Conservation (phyloP, 2,329 filamentous ascomycete genomes). For the Bretziella fagacearum region DNA sequence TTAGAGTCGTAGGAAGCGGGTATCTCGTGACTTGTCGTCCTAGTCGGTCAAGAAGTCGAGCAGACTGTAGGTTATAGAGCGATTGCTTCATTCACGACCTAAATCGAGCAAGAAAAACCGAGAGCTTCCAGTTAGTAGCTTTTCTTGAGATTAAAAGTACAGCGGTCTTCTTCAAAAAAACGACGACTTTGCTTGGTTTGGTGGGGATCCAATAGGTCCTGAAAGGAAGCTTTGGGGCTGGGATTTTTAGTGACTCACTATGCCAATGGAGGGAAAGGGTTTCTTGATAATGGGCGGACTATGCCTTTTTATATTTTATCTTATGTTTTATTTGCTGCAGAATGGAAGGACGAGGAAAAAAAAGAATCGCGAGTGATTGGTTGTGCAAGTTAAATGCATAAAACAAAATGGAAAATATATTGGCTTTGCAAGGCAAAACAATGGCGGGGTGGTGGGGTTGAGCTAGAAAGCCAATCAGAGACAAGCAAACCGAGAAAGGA, state of each 20-base stretch:
- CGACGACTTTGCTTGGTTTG: too few species aligned
- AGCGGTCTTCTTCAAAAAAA: too few species aligned
- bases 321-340: too few species aligned
- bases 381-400: conserved; percentile 1
- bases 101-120: neutral
- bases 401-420: neutral
- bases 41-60: conserved; percentile 6
- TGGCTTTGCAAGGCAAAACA: neutral
- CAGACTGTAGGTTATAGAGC: conserved; percentile 1
- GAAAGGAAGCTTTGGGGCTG: too few species aligned
- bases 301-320: too few species aligned
- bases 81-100: conserved; percentile 8
- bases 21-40: neutral
- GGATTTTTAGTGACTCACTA: conserved; percentile 4
- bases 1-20: neutral
- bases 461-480: neutral
- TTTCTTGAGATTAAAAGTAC: too few species aligned
- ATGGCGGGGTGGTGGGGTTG: conserved; percentile 3
- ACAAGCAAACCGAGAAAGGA: too few species aligned
- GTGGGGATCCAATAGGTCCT: too few species aligned
- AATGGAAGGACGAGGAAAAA: too few species aligned
- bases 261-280: neutral
- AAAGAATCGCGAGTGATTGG: too few species aligned
- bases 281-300: neutral
- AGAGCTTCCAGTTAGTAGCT: neutral